These are phyloP conservation scores for Xylariaceae sp. DNA, from an alignment of 2,329 filamentous ascomycete species.

Conservation along the genomic window DNA sequence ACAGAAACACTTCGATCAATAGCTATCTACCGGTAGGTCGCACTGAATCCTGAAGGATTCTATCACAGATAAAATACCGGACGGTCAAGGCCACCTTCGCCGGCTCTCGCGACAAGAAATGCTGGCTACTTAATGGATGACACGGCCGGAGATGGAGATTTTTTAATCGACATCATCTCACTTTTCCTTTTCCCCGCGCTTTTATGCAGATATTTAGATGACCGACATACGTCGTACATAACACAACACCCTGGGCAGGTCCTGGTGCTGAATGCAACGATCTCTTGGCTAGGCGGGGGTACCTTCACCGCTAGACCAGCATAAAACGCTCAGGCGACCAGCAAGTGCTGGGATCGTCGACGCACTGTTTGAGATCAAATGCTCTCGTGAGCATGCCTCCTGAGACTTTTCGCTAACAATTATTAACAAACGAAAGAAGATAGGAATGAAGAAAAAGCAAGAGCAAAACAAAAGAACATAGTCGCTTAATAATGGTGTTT, in stretches of 20 bases:
- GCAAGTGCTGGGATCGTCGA: too few relatives aligned
- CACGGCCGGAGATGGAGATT: too few relatives aligned
- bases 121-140: too few relatives aligned
- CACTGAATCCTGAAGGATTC: background rate
- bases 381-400: slow-evolving; percentile 21
- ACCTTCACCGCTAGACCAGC: slow-evolving; percentile 27
- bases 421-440: background rate
- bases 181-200: slow-evolving; percentile 14
- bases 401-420: slow-evolving; percentile 1
- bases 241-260: slow-evolving; percentile 3
- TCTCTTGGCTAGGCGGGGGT: slow-evolving; percentile 11
- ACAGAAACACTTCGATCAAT: slow-evolving; percentile 8
- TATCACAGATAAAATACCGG: background rate
- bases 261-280: slow-evolving; percentile 16
- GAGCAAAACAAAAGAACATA: background rate
- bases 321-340: slow-evolving; percentile 18
- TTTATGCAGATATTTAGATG: slow-evolving; percentile 20
- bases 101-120: too few relatives aligned
- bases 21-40: background rate
- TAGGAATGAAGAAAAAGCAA: background rate
- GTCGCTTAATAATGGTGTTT: too few relatives aligned
- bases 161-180: background rate
- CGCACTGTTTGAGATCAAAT: slow-evolving; percentile 15
- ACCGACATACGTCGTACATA: slow-evolving; percentile 23
- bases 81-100: too few relatives aligned